A percentile compares a stretch with the other conserved stretches of the same genome.
Conservation (phyloP, 2,329 filamentous ascomycete species). For the Phyllosticta paracitricarpa region DNA sequence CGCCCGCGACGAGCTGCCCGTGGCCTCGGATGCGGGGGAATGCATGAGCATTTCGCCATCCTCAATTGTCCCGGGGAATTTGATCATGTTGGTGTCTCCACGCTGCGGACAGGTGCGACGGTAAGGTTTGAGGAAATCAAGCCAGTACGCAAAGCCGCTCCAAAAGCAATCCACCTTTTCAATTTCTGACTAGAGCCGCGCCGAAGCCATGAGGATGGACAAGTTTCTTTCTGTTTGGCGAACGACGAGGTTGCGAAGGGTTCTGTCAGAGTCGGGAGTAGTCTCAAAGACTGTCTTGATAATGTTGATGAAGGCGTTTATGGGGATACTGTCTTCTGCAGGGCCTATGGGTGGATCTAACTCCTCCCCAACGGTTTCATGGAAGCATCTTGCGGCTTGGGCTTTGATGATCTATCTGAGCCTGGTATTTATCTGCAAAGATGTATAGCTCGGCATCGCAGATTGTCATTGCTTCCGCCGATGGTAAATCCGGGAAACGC, state of each 20-base stretch:
- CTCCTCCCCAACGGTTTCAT: neutral
- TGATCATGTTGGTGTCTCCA: no score
- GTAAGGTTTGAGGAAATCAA: neutral
- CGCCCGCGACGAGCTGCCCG: neutral
- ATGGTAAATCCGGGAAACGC: neutral
- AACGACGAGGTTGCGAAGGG: neutral
- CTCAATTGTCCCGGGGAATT: no score
- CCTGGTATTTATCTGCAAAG: conserved; percentile 4
- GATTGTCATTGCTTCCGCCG: neutral
- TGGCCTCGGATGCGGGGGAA: neutral
- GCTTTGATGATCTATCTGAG: neutral
- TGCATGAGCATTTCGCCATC: no score
- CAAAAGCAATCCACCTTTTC: neutral
- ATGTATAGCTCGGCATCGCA: neutral
- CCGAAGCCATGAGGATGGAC: neutral
- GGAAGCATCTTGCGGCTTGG: neutral
- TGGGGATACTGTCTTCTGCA: neutral
- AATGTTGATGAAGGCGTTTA: neutral
- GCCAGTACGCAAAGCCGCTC: neutral
- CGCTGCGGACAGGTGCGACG: no score
- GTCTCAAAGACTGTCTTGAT: neutral
- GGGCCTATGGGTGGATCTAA: no score
- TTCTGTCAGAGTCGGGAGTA: neutral
- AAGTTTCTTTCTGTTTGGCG: neutral
- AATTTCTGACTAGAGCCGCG: neutral